These are phyloP conservation scores for Arabidopsis suecica DNA, from an alignment of 345 rosid genomes.

Conservation along the genomic window DNA sequence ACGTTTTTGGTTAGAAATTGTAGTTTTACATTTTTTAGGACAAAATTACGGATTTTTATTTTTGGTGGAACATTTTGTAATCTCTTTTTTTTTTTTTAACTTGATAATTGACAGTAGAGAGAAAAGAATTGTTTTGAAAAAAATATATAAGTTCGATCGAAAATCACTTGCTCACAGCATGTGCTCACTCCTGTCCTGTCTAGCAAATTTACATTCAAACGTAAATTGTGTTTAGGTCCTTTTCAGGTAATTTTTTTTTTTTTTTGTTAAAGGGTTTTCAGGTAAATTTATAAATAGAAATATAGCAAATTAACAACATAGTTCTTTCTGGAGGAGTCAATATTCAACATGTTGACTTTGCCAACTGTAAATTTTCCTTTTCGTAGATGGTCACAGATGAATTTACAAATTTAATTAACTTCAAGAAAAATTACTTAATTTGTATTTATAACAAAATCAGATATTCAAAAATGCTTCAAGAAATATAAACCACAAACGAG, in stretches of 20 bases:
- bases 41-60: neutral
- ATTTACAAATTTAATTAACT: constrained; percentile 13
- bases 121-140: neutral
- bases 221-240: neutral
- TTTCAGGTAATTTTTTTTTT: neutral
- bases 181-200: neutral
- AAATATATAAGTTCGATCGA: neutral
- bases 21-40: neutral
- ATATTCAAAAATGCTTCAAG: constrained; percentile 15
- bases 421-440: neutral
- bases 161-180: neutral
- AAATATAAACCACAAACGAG: constrained; percentile 34
- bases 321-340: neutral
- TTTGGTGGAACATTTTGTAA: neutral
- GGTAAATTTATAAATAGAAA: constrained; percentile 5
- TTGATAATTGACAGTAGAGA: neutral
- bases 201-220: constrained; percentile 14
- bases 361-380: constrained; percentile 20
- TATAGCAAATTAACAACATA: constrained; percentile 4
- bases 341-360: constrained; percentile 16
- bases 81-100: neutral
- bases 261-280: neutral
- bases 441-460: neutral
- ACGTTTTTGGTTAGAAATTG: neutral
- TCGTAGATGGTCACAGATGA: neutral